A percentile compares a stretch with the other conserved stretches of the same genome.
Conservation (phyloP, 176 grass and related monocot genomes). For the Chrysopogon serrulatus region DNA sequence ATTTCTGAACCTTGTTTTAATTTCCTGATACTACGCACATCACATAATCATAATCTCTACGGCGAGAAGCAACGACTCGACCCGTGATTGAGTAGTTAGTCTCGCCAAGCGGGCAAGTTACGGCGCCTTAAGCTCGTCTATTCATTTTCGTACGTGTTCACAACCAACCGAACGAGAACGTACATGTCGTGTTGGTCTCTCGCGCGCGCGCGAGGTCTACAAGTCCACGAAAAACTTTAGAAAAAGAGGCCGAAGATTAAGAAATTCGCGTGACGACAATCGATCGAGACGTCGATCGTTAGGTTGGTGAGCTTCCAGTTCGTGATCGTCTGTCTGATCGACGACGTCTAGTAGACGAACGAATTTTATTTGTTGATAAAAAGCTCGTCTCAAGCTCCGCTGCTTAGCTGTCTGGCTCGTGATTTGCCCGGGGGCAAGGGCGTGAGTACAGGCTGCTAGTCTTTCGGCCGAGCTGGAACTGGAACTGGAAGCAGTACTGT, state of each 20-base stretch:
- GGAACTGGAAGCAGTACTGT: not conserved
- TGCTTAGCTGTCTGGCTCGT: slow-evolving; percentile 2
- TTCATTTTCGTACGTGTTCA: not conserved
- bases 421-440: not conserved
- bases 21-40: too few species aligned
- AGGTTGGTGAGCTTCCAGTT: not conserved
- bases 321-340: too few species aligned
- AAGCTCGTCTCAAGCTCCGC: not conserved
- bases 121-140: not conserved
- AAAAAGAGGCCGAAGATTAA: not conserved
- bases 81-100: not conserved
- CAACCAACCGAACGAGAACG: not conserved
- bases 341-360: not conserved
- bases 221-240: slow-evolving; percentile 23
- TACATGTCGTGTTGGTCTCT: slow-evolving; percentile 16
- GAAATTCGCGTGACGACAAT: slow-evolving; percentile 5
- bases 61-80: not conserved
- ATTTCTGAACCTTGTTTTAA: not conserved
- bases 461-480: not conserved
- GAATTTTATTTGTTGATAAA: not conserved
- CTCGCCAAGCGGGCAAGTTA: not conserved
- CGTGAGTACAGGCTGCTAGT: not conserved
- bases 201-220: not conserved
- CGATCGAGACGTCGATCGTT: not conserved
- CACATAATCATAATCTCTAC: not conserved